Evolutionary conservation across 2,329 filamentous ascomycete genomes (phyloP).

Genomic region (Ophiobolus disseminans): DNA sequence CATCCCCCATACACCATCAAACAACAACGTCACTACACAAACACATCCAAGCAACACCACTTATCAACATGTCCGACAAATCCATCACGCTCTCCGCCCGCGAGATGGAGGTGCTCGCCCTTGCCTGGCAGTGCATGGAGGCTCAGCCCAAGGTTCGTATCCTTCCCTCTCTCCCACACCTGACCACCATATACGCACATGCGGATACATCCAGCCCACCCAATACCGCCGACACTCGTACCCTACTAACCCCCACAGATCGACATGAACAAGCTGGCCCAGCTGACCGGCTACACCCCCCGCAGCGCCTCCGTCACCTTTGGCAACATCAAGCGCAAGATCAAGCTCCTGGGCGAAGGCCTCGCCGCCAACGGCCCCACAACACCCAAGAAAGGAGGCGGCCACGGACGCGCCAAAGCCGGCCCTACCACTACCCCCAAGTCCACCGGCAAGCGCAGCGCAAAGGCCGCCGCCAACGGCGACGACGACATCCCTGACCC

Average conservation of each 20-base stretch:
- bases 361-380: conserved; percentile 2
- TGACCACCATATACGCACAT: not conserved
- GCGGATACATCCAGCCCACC: not conserved
- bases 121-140: conserved; percentile 47
- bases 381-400: conserved; percentile 30
- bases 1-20: not conserved
- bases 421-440: conserved; percentile 20
- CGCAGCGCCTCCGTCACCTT: conserved; percentile 37
- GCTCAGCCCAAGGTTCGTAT: conserved; percentile 38
- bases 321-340: conserved; percentile 42
- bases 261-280: conserved; percentile 26
- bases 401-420: not conserved
- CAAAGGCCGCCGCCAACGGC: not conserved
- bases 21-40: conserved; percentile 4
- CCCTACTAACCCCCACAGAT: conserved; percentile 18
- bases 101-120: conserved; percentile 40
- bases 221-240: not conserved
- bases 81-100: conserved; percentile 24
- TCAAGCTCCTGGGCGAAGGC: conserved; percentile 25
- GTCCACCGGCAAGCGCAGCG: conserved; percentile 20
- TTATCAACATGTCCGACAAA: conserved; percentile 20
- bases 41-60: not conserved
- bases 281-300: conserved; percentile 35
- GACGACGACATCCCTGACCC: conserved; percentile 3
- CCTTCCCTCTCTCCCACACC: not conserved